phyloP scores from a whole-genome alignment of 352 stramenopile genomes.

The Phytophthora fragariae region DNA sequence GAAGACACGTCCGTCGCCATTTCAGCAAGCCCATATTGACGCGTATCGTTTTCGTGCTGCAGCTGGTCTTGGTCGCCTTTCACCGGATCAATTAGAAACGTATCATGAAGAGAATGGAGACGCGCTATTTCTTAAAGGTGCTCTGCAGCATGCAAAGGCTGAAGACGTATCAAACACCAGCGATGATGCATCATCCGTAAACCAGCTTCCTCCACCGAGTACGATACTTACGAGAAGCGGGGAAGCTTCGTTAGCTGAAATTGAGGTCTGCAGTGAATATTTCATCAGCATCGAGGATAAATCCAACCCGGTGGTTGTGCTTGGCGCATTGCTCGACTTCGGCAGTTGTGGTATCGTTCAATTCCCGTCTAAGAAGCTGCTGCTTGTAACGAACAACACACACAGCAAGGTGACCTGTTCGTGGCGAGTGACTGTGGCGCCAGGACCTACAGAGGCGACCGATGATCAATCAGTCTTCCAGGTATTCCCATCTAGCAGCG shows the following conservation, averaged over 20 bases:
- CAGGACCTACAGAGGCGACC: conserved; percentile 7
- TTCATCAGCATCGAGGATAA: conserved; percentile 78
- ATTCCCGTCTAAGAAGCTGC: conserved; percentile 67
- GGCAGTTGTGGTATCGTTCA: conserved; percentile 69
- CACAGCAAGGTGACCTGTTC: conserved; percentile 86
- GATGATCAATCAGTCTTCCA: conserved; percentile 55
- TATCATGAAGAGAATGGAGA: conserved; percentile 79
- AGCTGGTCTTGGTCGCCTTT: conserved; percentile 71
- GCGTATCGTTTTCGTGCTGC: conserved; percentile 70
- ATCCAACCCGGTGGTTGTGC: conserved; percentile 60
- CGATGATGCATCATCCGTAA: conserved; percentile 1
- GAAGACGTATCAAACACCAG: conserved; percentile 21
- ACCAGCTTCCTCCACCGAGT: conserved; percentile 33
- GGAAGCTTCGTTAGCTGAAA: conserved; percentile 75
- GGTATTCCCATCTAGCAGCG: conserved; percentile 71
- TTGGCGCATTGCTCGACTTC: conserved; percentile 75
- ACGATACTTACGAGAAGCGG: conserved; percentile 85
- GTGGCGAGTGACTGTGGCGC: conserved; percentile 68
- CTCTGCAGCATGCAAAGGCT: conserved; percentile 39
- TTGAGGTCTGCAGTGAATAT: conserved; percentile 86
- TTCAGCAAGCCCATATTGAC: conserved; percentile 93
- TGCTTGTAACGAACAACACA: conserved; percentile 88
- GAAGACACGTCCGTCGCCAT: conserved; percentile 89
- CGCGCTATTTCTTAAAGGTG: conserved; percentile 69
- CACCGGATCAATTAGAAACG: conserved; percentile 84